Conservation (phyloP, 768 basidiomycete genomes). For the Solioccasus polychromus region DNA sequence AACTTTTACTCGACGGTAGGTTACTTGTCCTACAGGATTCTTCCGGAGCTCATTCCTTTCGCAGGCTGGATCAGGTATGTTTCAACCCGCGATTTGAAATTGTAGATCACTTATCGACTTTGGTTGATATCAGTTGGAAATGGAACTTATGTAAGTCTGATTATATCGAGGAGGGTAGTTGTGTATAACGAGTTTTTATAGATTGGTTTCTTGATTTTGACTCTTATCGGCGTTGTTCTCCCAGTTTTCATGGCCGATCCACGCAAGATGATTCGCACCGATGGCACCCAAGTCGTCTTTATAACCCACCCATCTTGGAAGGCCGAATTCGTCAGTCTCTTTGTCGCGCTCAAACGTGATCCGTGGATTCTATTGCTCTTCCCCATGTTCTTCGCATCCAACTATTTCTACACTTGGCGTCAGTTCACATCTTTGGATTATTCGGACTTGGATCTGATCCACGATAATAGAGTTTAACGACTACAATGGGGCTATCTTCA, state of each 20-base stretch:
- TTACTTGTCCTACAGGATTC: background rate
- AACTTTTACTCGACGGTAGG: slow-evolving; percentile 63
- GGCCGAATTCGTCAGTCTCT: slow-evolving; percentile 66
- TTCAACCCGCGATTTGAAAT: background rate
- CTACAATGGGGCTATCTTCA: slow-evolving; percentile 75
- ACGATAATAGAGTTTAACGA: slow-evolving; percentile 67
- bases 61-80: slow-evolving; percentile 31
- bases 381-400: slow-evolving; percentile 82
- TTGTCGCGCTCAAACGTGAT: slow-evolving; percentile 63
- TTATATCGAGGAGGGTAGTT: background rate
- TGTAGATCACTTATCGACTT: background rate
- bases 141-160: slow-evolving; percentile 75
- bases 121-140: slow-evolving; percentile 50
- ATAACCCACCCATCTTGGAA: slow-evolving; percentile 74
- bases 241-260: slow-evolving; percentile 72
- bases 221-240: slow-evolving; percentile 60
- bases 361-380: slow-evolving; percentile 73
- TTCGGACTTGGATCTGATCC: background rate
- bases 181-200: slow-evolving; percentile 28
- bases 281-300: slow-evolving; percentile 63
- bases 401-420: slow-evolving; percentile 89
- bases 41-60: background rate
- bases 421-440: slow-evolving; percentile 20
- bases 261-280: slow-evolving; percentile 67
- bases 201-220: slow-evolving; percentile 75